Percentiles rank a stretch among this genome's conserved stretches.
Conservation (phyloP, 2,329 filamentous ascomycete genomes). For the Hypoxylon sp. region DNA sequence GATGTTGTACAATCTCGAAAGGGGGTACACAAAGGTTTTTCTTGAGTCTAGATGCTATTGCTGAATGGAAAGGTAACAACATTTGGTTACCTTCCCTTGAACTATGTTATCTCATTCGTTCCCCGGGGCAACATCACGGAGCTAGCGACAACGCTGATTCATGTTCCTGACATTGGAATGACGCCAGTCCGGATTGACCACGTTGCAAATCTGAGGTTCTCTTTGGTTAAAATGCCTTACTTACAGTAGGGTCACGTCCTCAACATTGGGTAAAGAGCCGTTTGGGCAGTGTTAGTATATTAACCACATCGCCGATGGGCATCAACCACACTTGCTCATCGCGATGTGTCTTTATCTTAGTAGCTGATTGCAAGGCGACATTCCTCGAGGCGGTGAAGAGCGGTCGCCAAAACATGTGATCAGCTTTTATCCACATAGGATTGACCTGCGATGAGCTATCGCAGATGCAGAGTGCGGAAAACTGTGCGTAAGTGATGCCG, state of each 20-base stretch:
- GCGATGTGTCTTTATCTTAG: constrained; percentile 32
- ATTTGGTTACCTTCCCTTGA: constrained; percentile 6
- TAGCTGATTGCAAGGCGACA: constrained; percentile 17
- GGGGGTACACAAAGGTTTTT: background rate
- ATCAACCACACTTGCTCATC: constrained; percentile 21
- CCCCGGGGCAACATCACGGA: constrained; percentile 15
- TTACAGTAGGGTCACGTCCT: constrained; percentile 16
- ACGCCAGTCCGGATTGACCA: constrained; percentile 32
- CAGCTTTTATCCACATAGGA: constrained; percentile 19
- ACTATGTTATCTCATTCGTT: constrained; percentile 22
- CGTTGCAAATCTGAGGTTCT: constrained; percentile 25
- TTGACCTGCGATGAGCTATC: constrained; percentile 10
- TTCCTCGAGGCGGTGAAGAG: constrained; percentile 30
- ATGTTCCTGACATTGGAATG: constrained; percentile 22
- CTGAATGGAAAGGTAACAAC: constrained; percentile 22
- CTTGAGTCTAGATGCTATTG: constrained; percentile 6
- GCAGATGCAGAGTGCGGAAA: constrained; percentile 4
- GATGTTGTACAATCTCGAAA: constrained; percentile 11
- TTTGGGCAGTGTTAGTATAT: constrained; percentile 28
- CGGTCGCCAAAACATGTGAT: constrained; percentile 9
- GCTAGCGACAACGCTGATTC: constrained; percentile 22
- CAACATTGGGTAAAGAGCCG: background rate
- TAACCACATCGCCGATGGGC: constrained; percentile 33
- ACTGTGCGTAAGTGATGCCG: constrained; percentile 25
- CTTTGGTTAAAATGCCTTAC: constrained; percentile 22